Base-by-base conservation (phyloP, 495 filamentous ascomycete species). In the Penicillium parvum region DNA sequence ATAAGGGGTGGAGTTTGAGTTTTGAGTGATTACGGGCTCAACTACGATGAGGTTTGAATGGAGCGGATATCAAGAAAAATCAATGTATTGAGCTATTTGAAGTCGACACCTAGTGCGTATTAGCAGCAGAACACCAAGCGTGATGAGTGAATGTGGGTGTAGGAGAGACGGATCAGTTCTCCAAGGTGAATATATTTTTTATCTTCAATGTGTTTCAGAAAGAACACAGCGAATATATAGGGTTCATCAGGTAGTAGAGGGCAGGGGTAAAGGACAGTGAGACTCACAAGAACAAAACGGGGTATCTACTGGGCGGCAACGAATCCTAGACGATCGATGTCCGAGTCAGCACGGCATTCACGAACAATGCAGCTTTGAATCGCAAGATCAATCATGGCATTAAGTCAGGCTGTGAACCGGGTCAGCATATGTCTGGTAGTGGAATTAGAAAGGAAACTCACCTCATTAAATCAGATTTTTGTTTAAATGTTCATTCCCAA, bases 381-480 rank as follows among this genome's bases (percentile, higher is more conserved):
- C 32, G 54, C 45, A 39, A 55, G 37, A 52, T 25, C 56, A 55
- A 49, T 60, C 54, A 56, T 68, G 61, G 66, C 64, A 71, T 63
- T 65, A 61, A 55, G 50, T 72, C 69, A 74, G 71, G 65, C 69
- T 73, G n/a, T 38, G 28, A 39, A 29, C 35, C n/a, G 19, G 34
- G 67, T 81, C 59, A 83, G 78, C 60, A 54, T 40, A 29, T n/a
- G 14, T 16, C 22, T 7, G n/a, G 15, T 7, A 6, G 1, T 6
- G 17, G 3, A 36, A n/a, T 28, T 4, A 7, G 16, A 7, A 19
- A 20, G 8, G 12, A 8, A 15, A 73, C 77, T 69, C 73, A 90
- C 85, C 86, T 91, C 86, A 92, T 92, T 94, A 94, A 90, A 96
- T 96, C 90, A 96, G 90, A 95, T 84, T 92, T 91, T 88, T 83